These are phyloP conservation scores for Pyrenochaeta sp. DNA, from an alignment of 2,329 filamentous ascomycete genomes.

Conservation along the genomic window DNA sequence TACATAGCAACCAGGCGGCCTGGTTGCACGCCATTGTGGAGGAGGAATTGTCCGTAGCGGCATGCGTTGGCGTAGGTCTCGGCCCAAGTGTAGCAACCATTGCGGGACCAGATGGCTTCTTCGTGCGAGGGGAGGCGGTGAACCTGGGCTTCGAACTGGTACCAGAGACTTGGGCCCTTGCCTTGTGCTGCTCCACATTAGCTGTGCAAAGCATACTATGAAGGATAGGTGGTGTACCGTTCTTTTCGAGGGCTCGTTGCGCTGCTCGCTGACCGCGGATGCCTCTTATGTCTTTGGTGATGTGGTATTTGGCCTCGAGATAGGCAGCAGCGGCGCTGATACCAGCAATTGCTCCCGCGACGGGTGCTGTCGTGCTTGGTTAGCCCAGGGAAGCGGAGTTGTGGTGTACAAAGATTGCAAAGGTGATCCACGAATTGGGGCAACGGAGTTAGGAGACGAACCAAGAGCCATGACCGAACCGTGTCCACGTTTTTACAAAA, in stretches of 20 bases:
- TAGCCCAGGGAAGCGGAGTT: conserved; percentile 5
- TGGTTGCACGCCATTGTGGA: conserved; percentile 61
- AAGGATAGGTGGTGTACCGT: conserved; percentile 49
- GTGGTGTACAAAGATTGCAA: neutral
- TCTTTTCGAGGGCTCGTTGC: conserved; percentile 58
- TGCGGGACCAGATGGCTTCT: conserved; percentile 73
- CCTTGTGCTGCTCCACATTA: conserved; percentile 34
- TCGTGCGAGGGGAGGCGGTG: conserved; percentile 58
- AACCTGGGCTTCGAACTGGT: conserved; percentile 68
- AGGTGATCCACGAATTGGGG: neutral
- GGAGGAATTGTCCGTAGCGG: conserved; percentile 48
- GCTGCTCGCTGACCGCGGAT: conserved; percentile 57
- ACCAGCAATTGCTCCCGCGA: conserved; percentile 47
- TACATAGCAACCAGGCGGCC: conserved; percentile 72
- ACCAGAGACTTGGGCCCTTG: conserved; percentile 69
- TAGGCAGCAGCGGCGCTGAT: conserved; percentile 62
- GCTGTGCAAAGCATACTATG: neutral
- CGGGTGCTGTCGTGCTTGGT: conserved; percentile 31
- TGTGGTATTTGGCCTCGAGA: conserved; percentile 73
- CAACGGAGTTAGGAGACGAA: conserved; percentile 3
- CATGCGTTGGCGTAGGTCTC: conserved; percentile 53
- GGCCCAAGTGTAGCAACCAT: conserved; percentile 55
- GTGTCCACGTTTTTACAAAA: neutral
- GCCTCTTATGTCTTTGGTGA: conserved; percentile 66
- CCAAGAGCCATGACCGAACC: conserved; percentile 15